These are phyloP conservation scores for Hebeloma cylindrosporum DNA, from an alignment of 768 basidiomycete genomes.

Conservation along the genomic window DNA sequence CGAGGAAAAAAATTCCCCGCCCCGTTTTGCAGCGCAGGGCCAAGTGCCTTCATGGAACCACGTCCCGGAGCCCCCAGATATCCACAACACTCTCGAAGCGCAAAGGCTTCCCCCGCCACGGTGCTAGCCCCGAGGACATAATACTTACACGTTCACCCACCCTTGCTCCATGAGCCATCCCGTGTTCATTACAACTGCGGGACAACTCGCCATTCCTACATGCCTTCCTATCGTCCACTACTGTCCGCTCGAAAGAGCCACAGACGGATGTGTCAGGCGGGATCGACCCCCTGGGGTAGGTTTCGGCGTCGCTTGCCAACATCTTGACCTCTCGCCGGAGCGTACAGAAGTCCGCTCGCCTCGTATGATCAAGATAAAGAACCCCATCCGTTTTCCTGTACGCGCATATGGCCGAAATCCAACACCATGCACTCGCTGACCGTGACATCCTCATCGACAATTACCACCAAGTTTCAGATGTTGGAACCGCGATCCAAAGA, in stretches of 20 bases:
- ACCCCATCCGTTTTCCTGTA: conserved; percentile 32
- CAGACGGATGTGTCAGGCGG: conserved; percentile 9
- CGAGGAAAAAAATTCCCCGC: not conserved
- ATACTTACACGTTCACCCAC: conserved; percentile 33
- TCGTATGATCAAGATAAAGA: conserved; percentile 17
- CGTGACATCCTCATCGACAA: conserved; percentile 23
- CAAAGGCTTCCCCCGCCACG: conserved; percentile 39
- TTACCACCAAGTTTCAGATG: conserved; percentile 3
- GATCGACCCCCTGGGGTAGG: conserved; percentile 5
- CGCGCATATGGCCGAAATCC: conserved; percentile 30
- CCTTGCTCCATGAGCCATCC: conserved; percentile 37
- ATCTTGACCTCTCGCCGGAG: conserved; percentile 24
- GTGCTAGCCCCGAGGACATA: conserved; percentile 24
- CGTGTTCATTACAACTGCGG: conserved; percentile 34
- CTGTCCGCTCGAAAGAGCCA: conserved; percentile 14
- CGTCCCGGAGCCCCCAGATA: conserved; percentile 3
- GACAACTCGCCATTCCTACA: conserved; percentile 23
- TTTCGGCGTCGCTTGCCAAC: not conserved
- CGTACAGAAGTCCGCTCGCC: conserved; percentile 34
- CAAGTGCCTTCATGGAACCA: too few species aligned
- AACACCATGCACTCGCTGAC: conserved; percentile 20
- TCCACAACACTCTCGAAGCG: conserved; percentile 41
- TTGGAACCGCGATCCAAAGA: conserved; percentile 5
- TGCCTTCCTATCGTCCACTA: conserved; percentile 20
- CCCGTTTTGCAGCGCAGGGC: conserved; percentile 2